Percentiles rank a stretch among this genome's conserved stretches.
These are phyloP conservation scores for Gautieria morchelliformis DNA, from an alignment of 768 basidiomycete genomes.

Conservation along the genomic window DNA sequence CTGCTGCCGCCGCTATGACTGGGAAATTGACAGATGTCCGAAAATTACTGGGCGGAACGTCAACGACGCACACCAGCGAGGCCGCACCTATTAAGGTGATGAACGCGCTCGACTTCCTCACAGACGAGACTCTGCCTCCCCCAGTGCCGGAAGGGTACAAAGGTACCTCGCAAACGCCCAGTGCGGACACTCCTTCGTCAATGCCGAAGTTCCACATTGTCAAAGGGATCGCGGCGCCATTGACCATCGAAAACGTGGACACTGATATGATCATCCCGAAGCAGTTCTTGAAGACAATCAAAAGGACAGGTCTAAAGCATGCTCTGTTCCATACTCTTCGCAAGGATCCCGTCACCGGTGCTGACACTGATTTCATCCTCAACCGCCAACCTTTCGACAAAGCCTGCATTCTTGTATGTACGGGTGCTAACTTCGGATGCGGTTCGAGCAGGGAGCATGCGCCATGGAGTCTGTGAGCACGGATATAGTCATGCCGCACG, in stretches of 20 bases:
- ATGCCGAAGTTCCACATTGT: slow-evolving; percentile 58
- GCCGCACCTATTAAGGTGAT: slow-evolving; percentile 55
- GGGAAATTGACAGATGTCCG: slow-evolving; percentile 82
- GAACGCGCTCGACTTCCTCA: slow-evolving; percentile 68
- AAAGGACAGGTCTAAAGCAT: slow-evolving; percentile 77
- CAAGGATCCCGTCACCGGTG: slow-evolving; percentile 67
- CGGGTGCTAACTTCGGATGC: slow-evolving; percentile 85
- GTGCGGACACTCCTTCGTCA: slow-evolving; percentile 27
- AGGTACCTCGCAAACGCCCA: slow-evolving; percentile 16
- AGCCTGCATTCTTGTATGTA: slow-evolving; percentile 74
- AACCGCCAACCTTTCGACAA: slow-evolving; percentile 71
- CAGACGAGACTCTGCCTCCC: slow-evolving; percentile 51
- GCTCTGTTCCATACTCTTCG: slow-evolving; percentile 79
- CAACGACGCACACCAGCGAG: slow-evolving; percentile 32
- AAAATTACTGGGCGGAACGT: slow-evolving; percentile 47
- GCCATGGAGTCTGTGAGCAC: slow-evolving; percentile 71
- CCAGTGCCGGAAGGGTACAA: slow-evolving; percentile 34
- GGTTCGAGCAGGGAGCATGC: slow-evolving; percentile 89
- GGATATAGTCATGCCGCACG: neutral
- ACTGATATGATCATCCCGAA: slow-evolving; percentile 94
- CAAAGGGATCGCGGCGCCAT: slow-evolving; percentile 69
- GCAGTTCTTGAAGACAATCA: slow-evolving; percentile 87
- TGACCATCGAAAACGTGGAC: slow-evolving; percentile 79
- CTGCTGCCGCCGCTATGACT: slow-evolving; percentile 80
- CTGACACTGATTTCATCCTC: slow-evolving; percentile 75